A percentile compares a stretch with the other conserved stretches of the same genome.
phyloP scores from a whole-genome alignment of 2,329 filamentous ascomycete species.

The Lasiodiplodia theobromae region DNA sequence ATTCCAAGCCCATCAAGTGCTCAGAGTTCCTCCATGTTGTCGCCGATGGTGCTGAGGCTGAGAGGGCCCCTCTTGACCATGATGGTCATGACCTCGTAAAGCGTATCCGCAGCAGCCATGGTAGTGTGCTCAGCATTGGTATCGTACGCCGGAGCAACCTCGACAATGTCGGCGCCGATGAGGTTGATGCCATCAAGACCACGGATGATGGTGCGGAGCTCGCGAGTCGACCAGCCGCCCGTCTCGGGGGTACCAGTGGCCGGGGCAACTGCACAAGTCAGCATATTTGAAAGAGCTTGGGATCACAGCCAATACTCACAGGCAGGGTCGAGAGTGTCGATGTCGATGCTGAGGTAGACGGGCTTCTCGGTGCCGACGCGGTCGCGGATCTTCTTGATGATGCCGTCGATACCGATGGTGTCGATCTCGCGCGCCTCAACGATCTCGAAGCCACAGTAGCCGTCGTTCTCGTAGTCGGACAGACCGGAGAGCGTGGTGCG shows the following conservation, averaged over 20 bases:
- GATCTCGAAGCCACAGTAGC: conserved; percentile 84
- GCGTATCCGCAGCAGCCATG: conserved; percentile 74
- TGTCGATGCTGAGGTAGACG: conserved; percentile 84
- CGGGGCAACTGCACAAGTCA: conserved; percentile 62
- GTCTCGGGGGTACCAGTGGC: conserved; percentile 79
- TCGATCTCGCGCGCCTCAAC: conserved; percentile 78
- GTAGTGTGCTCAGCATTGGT: conserved; percentile 76
- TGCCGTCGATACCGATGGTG: conserved; percentile 72
- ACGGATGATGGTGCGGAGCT: conserved; percentile 74
- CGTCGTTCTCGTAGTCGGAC: conserved; percentile 84
- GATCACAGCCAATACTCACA: conserved; percentile 55
- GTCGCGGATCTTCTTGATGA: conserved; percentile 78
- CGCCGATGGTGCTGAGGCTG: conserved; percentile 53
- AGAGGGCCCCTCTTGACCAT: conserved; percentile 82
- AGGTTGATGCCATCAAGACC: conserved; percentile 74
- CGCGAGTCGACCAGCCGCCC: conserved; percentile 76
- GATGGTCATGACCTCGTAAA: conserved; percentile 81
- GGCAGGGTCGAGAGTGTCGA: conserved; percentile 86
- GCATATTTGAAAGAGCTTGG: not conserved
- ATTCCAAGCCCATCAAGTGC: not conserved
- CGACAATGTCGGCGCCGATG: conserved; percentile 74
- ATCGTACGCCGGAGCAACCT: conserved; percentile 76
- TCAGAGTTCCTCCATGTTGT: conserved; percentile 29
- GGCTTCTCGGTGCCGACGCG: conserved; percentile 77
- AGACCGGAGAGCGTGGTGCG: conserved; percentile 80